phyloP scores from a whole-genome alignment of 345 rosid genomes.

The Eucalyptus albens region DNA sequence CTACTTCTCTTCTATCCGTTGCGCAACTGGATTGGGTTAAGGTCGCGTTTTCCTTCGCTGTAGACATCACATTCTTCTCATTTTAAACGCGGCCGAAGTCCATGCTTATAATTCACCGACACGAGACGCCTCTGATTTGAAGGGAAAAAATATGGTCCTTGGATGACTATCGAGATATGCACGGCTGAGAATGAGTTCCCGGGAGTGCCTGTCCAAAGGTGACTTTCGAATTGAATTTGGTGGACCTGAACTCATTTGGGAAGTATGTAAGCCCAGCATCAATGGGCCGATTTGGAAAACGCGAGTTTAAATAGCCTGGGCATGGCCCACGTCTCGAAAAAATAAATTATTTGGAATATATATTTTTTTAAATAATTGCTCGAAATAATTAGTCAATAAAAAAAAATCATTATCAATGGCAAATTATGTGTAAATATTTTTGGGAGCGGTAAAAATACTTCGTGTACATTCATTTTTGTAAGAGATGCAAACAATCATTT shows the following conservation, averaged over 20 bases:
- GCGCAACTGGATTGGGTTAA: neutral
- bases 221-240: neutral
- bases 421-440: neutral
- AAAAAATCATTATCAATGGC: fast-evolving
- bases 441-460: fast-evolving
- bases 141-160: neutral
- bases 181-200: neutral
- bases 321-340: neutral
- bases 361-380: neutral
- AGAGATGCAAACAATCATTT: fast-evolving
- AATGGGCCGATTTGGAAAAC: neutral
- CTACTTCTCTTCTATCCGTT: neutral
- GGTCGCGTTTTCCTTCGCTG: neutral
- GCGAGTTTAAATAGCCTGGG: neutral
- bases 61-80: neutral
- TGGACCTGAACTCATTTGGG: neutral
- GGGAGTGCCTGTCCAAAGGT: neutral
- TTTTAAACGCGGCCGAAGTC: neutral
- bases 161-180: neutral
- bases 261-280: neutral
- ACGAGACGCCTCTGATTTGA: too few relatives aligned
- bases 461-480: fast-evolving
- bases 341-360: too few relatives aligned
- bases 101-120: neutral
- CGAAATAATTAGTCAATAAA: neutral